A percentile compares a stretch with the other conserved stretches of the same genome.
Evolutionary conservation across 2,329 filamentous ascomycete genomes (phyloP).

Genomic region (Ambrosiella cleistominuta): DNA sequence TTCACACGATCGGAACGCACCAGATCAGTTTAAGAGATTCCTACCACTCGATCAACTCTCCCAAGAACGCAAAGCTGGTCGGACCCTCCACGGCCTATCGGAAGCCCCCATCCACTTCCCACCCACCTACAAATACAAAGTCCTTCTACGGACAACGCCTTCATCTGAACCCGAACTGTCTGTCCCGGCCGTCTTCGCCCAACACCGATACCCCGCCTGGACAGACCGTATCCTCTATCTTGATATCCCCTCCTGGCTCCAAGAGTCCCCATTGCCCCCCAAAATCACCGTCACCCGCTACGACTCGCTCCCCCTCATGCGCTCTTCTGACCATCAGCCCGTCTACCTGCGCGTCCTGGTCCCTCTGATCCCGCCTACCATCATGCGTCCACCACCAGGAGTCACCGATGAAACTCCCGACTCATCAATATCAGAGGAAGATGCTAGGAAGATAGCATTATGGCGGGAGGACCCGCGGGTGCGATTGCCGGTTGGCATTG

Average conservation of each 20-base stretch:
- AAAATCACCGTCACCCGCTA: constrained; percentile 45
- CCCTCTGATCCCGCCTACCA: constrained; percentile 32
- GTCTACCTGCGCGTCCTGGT: constrained; percentile 57
- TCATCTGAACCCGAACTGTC: constrained; percentile 18
- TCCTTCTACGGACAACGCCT: constrained; percentile 22
- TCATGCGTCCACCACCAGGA: background rate
- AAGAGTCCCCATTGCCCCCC: constrained; percentile 18
- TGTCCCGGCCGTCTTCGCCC: constrained; percentile 53
- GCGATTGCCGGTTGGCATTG: constrained; percentile 32
- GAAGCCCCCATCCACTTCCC: constrained; percentile 66
- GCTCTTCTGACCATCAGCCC: constrained; percentile 74
- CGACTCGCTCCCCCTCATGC: constrained; percentile 56
- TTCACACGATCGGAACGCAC: constrained; percentile 36
- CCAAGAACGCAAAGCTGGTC: constrained; percentile 48
- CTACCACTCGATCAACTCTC: constrained; percentile 64
- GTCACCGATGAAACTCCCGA: constrained; percentile 13
- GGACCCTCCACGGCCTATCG: constrained; percentile 58
- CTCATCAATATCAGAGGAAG: constrained; percentile 14
- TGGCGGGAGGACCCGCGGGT: constrained; percentile 25
- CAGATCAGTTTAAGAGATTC: constrained; percentile 47
- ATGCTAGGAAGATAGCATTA: background rate
- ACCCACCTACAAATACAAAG: constrained; percentile 81
- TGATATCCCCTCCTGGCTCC: constrained; percentile 36
- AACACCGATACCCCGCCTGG: constrained; percentile 79
- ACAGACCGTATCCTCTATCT: constrained; percentile 79